Evolutionary conservation across 805 yeast genomes (phyloP), one percentile per base, ranked within the genome.

Genomic region (Candida anglica): DNA sequence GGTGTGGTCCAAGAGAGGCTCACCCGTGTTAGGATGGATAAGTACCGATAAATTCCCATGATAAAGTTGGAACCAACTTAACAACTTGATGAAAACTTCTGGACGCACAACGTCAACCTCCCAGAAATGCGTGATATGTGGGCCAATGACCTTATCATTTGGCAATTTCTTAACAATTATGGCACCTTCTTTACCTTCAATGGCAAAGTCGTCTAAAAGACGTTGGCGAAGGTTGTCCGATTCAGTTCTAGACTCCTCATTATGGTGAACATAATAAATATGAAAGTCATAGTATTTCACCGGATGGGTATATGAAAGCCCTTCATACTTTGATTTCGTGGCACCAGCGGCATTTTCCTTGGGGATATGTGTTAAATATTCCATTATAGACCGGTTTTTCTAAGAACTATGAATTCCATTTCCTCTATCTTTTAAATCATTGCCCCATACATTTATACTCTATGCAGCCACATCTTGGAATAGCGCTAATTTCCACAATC

Each of bases 1-100:
- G 15, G 62, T 50, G 38, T 58, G 64, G 34, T 58, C 63, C 25
- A 26, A 10, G 4, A 47, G 27, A 31, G 53, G 58, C 28, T 50
- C 41, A 6, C 64, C 64, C 11, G 63, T 56, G 30, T 58, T 62
- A 4, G 62, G 63, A 32, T 57, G 64, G 29, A 58, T 53, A 32
- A 57, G 43, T 5, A 58, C 63, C 17, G 62, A 53, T 19, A 58
- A 41, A 27, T 37, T 44, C 1, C 59, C 60, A 33, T 58, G 64
- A 36, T 53, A 10, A 34, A 56, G 45, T 31, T 51, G 59, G 36
- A 58, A 57, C 62, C 63, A 58, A 19, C 53, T 42, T 15, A 58
- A 39, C 2, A 56, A 43, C 29, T 42, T 41, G 19, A 52, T 43
- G 32, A 58, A 57, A 14, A 55, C 50, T 33, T 56, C 62, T 4